Evolutionary conservation across 441 rosid species (phyloP).

Genomic region (Pelargonium myrrhifolium): DNA sequence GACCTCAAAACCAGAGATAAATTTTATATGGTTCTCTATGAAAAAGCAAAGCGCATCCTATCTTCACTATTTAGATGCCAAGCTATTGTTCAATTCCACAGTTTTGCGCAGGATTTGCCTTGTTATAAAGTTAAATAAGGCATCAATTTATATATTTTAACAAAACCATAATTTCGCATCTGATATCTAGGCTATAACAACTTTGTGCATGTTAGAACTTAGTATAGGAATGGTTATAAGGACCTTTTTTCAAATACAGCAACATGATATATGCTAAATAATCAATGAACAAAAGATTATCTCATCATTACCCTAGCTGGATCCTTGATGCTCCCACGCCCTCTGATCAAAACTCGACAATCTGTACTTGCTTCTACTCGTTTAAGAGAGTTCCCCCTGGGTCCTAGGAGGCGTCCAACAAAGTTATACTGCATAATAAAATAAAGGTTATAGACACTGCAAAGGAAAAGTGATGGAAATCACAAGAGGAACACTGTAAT

Average conservation of each 20-base stretch:
- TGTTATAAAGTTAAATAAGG: not conserved
- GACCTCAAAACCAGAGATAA: too few relatives aligned
- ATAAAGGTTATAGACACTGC: constrained; percentile 20
- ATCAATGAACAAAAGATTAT: not conserved
- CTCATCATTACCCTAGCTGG: constrained; percentile 55
- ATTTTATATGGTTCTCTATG: not conserved
- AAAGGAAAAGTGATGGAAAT: not conserved
- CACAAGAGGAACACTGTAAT: constrained; percentile 12
- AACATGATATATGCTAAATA: not conserved
- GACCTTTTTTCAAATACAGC: not conserved
- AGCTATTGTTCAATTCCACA: not conserved
- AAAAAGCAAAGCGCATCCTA: not conserved
- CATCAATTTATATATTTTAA: not conserved
- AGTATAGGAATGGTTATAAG: not conserved
- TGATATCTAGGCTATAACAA: not conserved
- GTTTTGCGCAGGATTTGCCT: not conserved
- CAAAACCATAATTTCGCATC: not conserved
- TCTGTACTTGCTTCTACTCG: constrained; percentile 92
- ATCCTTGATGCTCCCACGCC: constrained; percentile 95
- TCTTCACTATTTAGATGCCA: not conserved
- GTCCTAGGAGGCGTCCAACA: constrained; percentile 98
- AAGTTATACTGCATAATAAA: constrained; percentile 68
- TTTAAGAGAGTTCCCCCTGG: constrained; percentile 94
- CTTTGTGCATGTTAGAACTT: not conserved
- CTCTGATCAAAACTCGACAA: constrained; percentile 91